phyloP scores from a whole-genome alignment of 106 monocot genomes.

The Chionographis japonica region DNA sequence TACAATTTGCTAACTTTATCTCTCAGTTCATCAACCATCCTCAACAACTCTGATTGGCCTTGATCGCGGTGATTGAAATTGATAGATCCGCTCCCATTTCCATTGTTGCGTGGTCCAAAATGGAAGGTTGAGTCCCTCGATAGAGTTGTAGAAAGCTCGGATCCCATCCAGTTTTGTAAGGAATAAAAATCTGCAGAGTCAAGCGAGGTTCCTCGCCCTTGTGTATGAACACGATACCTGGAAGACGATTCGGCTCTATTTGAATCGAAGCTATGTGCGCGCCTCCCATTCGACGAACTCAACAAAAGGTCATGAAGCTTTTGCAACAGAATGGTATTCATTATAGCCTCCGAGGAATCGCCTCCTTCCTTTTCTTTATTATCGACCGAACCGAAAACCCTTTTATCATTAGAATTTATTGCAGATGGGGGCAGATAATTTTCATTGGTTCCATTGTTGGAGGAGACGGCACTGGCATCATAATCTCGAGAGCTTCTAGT shows the following conservation, averaged over 20 bases:
- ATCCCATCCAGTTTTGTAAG: slow-evolving; percentile 20
- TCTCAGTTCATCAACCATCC: slow-evolving; percentile 43
- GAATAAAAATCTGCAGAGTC: slow-evolving; percentile 29
- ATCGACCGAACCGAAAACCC: not conserved
- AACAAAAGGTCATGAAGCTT: not conserved
- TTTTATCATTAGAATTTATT: slow-evolving; percentile 22
- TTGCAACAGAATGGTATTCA: not conserved
- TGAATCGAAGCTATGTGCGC: not conserved
- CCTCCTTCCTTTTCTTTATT: slow-evolving; percentile 8
- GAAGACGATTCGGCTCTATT: not conserved
- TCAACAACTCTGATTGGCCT: slow-evolving; percentile 22
- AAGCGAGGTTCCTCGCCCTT: slow-evolving; percentile 17
- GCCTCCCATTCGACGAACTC: slow-evolving; percentile 12
- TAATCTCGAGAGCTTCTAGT: slow-evolving; percentile 24
- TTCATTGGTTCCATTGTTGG: slow-evolving; percentile 11
- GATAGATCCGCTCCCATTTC: not conserved
- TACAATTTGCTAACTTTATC: slow-evolving; percentile 21
- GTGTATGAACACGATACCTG: slow-evolving; percentile 3
- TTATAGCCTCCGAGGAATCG: not conserved
- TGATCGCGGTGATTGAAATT: slow-evolving; percentile 4
- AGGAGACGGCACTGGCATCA: slow-evolving; percentile 31
- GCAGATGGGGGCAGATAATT: slow-evolving; percentile 16
- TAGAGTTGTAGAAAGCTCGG: not conserved
- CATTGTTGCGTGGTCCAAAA: not conserved
- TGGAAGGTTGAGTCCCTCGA: not conserved